A percentile compares a stretch with the other conserved stretches of the same genome.
phyloP scores from a whole-genome alignment of 1,139 yeast genomes.

The Casaregolazyma suthepensis region DNA sequence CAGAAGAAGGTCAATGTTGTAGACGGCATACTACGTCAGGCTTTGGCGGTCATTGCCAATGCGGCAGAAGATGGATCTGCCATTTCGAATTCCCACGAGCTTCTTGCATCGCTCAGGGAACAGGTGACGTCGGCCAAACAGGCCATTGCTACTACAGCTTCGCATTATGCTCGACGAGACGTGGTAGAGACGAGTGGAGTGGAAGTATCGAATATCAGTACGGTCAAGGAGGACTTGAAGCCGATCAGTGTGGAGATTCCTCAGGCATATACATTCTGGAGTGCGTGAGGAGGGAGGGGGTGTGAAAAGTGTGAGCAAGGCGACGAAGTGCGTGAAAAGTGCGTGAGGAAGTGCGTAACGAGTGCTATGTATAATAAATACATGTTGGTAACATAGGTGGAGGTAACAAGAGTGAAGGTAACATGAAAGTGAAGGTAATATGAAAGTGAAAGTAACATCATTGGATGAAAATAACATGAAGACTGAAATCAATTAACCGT shows the following conservation, averaged over 20 bases:
- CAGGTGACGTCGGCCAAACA: conserved; percentile 19
- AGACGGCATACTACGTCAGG: conserved; percentile 44
- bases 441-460: too few species aligned
- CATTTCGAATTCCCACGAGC: conserved; percentile 2
- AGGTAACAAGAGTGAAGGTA: too few species aligned
- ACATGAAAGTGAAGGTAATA: too few species aligned
- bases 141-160: conserved; percentile 18
- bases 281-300: conserved; percentile 35
- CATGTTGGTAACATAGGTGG: neutral
- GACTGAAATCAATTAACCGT: neutral
- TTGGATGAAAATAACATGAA: too few species aligned
- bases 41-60: conserved; percentile 37
- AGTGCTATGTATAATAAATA: conserved; percentile 1
- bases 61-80: conserved; percentile 9
- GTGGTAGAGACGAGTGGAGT: conserved; percentile 11
- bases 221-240: conserved; percentile 34
- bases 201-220: conserved; percentile 10
- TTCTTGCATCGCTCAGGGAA: neutral
- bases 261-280: conserved; percentile 81
- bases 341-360: neutral
- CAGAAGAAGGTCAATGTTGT: conserved; percentile 54
- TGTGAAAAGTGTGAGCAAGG: neutral
- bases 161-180: conserved; percentile 8
- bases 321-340: neutral
- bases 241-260: conserved; percentile 79